Base-by-base conservation (phyloP, 371 early-diverging fungal genomes). In the Mucor lusitanicus region DNA sequence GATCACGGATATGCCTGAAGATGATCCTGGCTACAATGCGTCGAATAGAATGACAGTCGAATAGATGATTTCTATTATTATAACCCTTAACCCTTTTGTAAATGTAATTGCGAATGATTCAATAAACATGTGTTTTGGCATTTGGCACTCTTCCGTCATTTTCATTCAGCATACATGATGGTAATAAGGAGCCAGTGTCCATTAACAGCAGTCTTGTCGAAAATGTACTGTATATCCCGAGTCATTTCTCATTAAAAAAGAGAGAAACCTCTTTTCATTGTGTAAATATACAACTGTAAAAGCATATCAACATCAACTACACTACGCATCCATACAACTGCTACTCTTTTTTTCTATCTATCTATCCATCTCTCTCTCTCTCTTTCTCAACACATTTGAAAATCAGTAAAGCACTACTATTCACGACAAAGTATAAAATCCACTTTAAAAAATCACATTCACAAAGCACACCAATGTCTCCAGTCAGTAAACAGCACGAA, bases 1-100 rank as follows among this genome's bases (percentile, higher is more conserved):
- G 6, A 74, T 79, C 53, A 79, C 78, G 0, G 82, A 82, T 59
- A 68, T 81, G 59, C 75, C 78, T 19, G 69, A 62, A 12, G 66
- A 72, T 19, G 48, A 55, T 13, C 4, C 37, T 9, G 50, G 53
- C 21, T 68, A 70, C 27, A n/a, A 28, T 56, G 37, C 46, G 2
- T 28, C 58, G 35, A 53, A 61, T 37, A 46, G 48, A 40, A 70
- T 70, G 70, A 48, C 58, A 13, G 28, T 39, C 9, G 64, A 65
- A 23, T 69, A 64, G 46, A 6, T 12, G 4, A 39, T 12, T 50
- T n/a, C 15, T 61, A 15, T 6, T 39, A 23, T 63, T 63, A 35
- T 35, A 15, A 40, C 17, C 17, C 46, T 46, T 19, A 21, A 1
- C 2, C 21, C 1, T 19, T 7, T 21, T 21, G 46, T 46, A 46